phyloP scores from a whole-genome alignment of 805 yeast genomes.

The Lipomyces kockii region DNA sequence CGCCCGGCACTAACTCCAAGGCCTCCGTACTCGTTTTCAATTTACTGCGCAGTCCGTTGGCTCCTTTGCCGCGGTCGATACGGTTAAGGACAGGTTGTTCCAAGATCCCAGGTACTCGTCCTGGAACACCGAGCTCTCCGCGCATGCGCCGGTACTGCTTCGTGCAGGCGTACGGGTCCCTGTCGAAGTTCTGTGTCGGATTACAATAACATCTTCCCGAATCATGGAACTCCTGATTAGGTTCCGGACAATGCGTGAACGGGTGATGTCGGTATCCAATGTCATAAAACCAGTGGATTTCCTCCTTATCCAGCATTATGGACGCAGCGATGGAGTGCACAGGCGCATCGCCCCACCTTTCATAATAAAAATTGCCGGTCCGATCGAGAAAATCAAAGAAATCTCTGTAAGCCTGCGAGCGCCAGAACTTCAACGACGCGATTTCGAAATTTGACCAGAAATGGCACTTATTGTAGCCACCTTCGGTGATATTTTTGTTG shows the following conservation, averaged over 20 bases:
- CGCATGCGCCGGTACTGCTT: constrained; percentile 26
- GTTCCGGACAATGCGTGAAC: constrained; percentile 37
- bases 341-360: constrained; percentile 81
- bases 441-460: constrained; percentile 81
- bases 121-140: constrained; percentile 11
- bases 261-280: constrained; percentile 73
- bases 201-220: constrained; percentile 34
- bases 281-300: constrained; percentile 79
- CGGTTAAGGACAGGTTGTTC: not conserved
- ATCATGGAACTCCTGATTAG: constrained; percentile 26
- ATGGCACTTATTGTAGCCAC: constrained; percentile 72
- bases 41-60: no score
- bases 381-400: constrained; percentile 62
- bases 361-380: constrained; percentile 71
- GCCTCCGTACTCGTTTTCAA: not conserved
- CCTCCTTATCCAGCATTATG: constrained; percentile 59
- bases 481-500: constrained; percentile 55
- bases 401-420: constrained; percentile 55
- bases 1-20: not conserved
- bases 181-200: constrained; percentile 32
- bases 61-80: not conserved
- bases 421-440: constrained; percentile 61
- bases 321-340: constrained; percentile 76
- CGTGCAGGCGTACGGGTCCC: constrained; percentile 26
- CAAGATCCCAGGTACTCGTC: not conserved